Percentiles rank a stretch among this genome's conserved stretches.
Conservation (phyloP, 139 green algal species). For the Chlamydomonas incerta region DNA sequence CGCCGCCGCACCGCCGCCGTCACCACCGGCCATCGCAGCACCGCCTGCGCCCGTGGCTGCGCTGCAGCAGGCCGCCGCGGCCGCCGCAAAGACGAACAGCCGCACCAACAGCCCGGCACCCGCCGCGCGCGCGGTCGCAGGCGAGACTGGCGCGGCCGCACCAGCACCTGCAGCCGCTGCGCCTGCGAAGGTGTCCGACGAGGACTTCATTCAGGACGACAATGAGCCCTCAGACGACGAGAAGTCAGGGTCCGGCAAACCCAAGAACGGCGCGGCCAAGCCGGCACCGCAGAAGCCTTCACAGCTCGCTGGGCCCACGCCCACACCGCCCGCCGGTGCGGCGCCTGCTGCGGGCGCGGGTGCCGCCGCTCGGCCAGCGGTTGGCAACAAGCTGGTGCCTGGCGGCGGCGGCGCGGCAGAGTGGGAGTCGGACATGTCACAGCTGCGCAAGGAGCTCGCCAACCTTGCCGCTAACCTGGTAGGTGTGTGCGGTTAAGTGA, state of each 20-base stretch:
- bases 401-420: not conserved
- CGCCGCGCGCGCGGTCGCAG: not conserved
- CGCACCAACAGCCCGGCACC: not conserved
- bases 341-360: not conserved
- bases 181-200: not conserved
- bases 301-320: not conserved
- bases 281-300: no score
- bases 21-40: not conserved
- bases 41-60: not conserved
- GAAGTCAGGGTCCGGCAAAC: not conserved
- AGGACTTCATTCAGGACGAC: slow-evolving; percentile 34
- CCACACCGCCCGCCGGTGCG: not conserved
- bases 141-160: not conserved
- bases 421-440: slow-evolving; percentile 24
- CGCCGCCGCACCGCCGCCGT: no score
- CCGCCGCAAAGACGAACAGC: not conserved
- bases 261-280: no score
- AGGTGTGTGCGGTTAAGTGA: not conserved
- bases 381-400: slow-evolving; percentile 8
- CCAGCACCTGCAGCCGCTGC: not conserved
- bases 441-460: slow-evolving; percentile 38
- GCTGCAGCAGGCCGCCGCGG: not conserved
- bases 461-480: slow-evolving; percentile 21
- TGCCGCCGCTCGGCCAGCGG: not conserved
- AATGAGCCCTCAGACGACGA: not conserved